phyloP scores from a whole-genome alignment of 2,329 filamentous ascomycete species.

The Epichloe bromicola region DNA sequence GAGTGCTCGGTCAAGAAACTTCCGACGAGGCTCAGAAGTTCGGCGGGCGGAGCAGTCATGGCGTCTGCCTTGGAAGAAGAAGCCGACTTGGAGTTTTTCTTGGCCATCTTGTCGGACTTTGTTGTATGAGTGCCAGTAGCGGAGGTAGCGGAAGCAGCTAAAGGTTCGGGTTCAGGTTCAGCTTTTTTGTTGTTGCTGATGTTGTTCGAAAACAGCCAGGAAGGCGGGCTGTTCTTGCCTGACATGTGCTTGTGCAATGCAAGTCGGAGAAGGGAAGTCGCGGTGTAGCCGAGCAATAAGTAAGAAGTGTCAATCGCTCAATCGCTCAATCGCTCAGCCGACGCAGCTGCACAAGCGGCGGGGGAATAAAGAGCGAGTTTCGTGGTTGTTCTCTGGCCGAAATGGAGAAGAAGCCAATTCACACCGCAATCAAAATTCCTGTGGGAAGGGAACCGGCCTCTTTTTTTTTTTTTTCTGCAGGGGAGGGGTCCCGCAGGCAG shows the following conservation, averaged over 20 bases:
- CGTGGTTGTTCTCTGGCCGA: not conserved
- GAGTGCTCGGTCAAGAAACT: constrained; percentile 53
- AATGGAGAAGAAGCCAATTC: not conserved
- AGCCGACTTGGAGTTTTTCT: constrained; percentile 16
- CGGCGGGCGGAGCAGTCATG: constrained; percentile 32
- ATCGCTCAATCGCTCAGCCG: no score
- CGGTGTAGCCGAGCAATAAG: not conserved
- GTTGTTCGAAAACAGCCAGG: constrained; percentile 33
- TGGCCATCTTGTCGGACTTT: constrained; percentile 20
- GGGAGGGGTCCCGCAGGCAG: constrained; percentile 2
- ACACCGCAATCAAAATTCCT: constrained; percentile 3
- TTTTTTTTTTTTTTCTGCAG: not conserved
- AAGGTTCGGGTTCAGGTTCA: not conserved
- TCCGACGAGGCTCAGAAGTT: constrained; percentile 55
- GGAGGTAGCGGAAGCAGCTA: not conserved
- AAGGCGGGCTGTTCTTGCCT: constrained; percentile 18
- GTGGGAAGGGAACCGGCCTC: constrained; percentile 3
- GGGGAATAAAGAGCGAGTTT: not conserved
- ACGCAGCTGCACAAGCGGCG: not conserved
- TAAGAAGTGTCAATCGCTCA: no score
- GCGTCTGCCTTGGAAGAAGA: constrained; percentile 11
- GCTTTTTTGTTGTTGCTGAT: constrained; percentile 8
- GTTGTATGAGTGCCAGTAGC: not conserved
- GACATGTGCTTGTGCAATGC: constrained; percentile 17
- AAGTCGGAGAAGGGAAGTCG: constrained; percentile 3